Conservation (phyloP, 169 alveolate species). For the Cryptosporidium andersoni region DNA sequence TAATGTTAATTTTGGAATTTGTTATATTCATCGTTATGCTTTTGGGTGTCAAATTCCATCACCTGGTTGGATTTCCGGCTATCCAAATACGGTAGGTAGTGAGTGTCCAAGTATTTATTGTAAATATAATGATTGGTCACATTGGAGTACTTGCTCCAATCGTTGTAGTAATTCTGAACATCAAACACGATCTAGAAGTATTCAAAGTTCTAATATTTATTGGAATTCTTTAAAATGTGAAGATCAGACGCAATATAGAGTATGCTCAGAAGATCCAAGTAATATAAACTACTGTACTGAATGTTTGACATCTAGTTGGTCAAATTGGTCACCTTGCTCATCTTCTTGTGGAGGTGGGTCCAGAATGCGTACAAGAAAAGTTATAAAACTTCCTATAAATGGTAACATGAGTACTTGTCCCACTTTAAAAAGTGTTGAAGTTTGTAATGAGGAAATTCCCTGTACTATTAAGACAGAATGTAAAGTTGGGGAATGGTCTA, state of each 20-base stretch:
- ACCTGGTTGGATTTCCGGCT: conserved; percentile 68
- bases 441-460: conserved; percentile 55
- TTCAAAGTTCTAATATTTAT: conserved; percentile 3
- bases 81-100: conserved; percentile 20
- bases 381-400: conserved; percentile 70
- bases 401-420: conserved; percentile 73
- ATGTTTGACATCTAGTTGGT: conserved; percentile 45
- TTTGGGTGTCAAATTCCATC: conserved; percentile 59
- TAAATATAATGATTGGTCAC: conserved; percentile 47
- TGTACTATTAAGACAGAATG: conserved; percentile 38
- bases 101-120: conserved; percentile 49
- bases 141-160: conserved; percentile 22
- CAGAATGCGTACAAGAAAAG: conserved; percentile 62
- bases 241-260: conserved; percentile 21
- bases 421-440: conserved; percentile 69
- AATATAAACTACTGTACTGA: conserved; percentile 2
- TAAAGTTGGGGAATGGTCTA: conserved; percentile 72
- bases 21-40: conserved; percentile 53
- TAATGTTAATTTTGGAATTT: conserved; percentile 6
- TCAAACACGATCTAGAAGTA: conserved; percentile 18
- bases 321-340: conserved; percentile 73
- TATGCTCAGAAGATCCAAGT: conserved; percentile 33
- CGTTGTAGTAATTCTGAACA: conserved; percentile 47
- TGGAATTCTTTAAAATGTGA: conserved; percentile 30
- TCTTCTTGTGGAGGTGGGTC: conserved; percentile 74